Percentiles rank a stretch among this genome's conserved stretches.
Evolutionary conservation across 2,329 filamentous ascomycete genomes (phyloP).

Genomic region (Penicillium polonicum): DNA sequence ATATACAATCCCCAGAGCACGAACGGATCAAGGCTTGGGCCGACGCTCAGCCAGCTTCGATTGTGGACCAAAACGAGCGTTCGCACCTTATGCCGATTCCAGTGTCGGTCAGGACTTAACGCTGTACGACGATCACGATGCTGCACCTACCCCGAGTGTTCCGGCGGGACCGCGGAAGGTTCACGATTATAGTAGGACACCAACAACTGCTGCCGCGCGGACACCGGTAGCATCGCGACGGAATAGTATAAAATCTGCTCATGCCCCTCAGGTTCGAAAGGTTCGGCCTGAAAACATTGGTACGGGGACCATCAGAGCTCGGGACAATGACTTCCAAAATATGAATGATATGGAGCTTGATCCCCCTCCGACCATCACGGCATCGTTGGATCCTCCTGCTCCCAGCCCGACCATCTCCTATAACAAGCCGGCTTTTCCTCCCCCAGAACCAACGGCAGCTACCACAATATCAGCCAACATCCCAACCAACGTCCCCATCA

Average conservation of each 20-base stretch:
- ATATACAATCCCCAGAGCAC: constrained; percentile 43
- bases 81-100: constrained; percentile 24
- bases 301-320: constrained; percentile 34
- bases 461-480: constrained; percentile 16
- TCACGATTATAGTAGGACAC: constrained; percentile 32
- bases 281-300: constrained; percentile 41
- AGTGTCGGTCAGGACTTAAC: constrained; percentile 24
- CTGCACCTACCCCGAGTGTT: constrained; percentile 81
- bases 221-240: constrained; percentile 39
- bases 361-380: constrained; percentile 43
- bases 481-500: background rate
- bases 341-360: constrained; percentile 31
- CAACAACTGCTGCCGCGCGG: constrained; percentile 27
- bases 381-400: constrained; percentile 50
- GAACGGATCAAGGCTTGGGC: constrained; percentile 32
- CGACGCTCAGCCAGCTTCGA: constrained; percentile 49
- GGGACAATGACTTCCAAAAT: constrained; percentile 32
- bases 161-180: constrained; percentile 71
- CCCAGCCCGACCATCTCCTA: constrained; percentile 55
- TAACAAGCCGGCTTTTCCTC: constrained; percentile 47
- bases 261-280: constrained; percentile 38
- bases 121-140: constrained; percentile 62
- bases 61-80: constrained; percentile 39
- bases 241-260: constrained; percentile 46
- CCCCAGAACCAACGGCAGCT: constrained; percentile 40